Base-by-base conservation (phyloP, 305 asterid genomes). In the Plantago coronopus region DNA sequence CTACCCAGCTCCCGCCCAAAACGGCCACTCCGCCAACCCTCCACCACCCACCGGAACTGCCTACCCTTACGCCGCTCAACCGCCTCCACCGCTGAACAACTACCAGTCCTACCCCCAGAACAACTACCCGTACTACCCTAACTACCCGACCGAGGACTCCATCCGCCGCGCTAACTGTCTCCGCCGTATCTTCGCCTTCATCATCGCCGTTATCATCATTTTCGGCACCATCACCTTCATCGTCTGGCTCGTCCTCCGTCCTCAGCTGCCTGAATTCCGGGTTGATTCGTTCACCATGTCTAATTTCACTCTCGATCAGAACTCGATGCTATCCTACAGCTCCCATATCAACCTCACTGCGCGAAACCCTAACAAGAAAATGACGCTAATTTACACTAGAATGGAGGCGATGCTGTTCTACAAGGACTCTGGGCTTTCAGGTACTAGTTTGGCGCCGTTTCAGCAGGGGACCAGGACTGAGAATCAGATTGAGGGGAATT, bases 171-270 rank as follows among this genome's bases (percentile, higher is more conserved):
- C 87, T 62, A 57, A 75, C 67, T 80, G 76, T 62, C 71, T 85
- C 73, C 89, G 94, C 73, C 87, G 87, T 73, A 38, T 90, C 49
- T 76, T 85, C 67, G 80, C 78, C 16, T 57, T 79, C 15, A 34
- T 80, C 13, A 79, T 85, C 61, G 85, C 84, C 7, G 65, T 70
- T 15, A 54, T 82, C 50, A 69, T 85, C 62, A 67, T 83, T 64
- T 57, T 79, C 38, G 86, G 83, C 2, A 72, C 83, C 7, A 48
- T 80, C 25, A 50, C 83, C 67, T 81, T 90, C 76, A 82, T 87
- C 54, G 74, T 79, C 17, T 90, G 95, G 95, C 87, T 90, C 2
- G 76, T 87, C 7, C 81, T 87, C 65, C 95, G 95, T 48, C 97
- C 96, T 2, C 81, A 78, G 64, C 73, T 85, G 48, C 97, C 94